Evolutionary conservation across 2,329 filamentous ascomycete genomes (phyloP).

Genomic region (Byssothecium circinans): DNA sequence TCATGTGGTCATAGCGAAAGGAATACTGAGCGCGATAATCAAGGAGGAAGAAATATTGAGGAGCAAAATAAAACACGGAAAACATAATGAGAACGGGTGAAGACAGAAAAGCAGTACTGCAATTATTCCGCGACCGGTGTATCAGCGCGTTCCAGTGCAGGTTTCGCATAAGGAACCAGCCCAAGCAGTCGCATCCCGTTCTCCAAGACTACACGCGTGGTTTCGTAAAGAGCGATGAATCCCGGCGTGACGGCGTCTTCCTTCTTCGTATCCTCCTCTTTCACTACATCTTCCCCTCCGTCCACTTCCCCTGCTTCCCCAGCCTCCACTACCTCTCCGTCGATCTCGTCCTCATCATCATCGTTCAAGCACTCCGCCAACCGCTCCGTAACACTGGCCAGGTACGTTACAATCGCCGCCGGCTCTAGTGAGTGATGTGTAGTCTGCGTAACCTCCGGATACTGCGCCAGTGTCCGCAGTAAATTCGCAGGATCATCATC

Average conservation of each 20-base stretch:
- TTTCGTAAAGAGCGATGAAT: slow-evolving; percentile 27
- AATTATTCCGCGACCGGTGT: slow-evolving; percentile 24
- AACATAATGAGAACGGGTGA: neutral
- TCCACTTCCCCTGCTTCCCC: neutral
- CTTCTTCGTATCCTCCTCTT: neutral
- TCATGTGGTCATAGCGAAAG: too few relatives aligned
- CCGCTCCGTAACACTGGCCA: slow-evolving; percentile 29
- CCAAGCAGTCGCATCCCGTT: slow-evolving; percentile 37
- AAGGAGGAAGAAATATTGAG: too few relatives aligned
- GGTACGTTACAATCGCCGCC: slow-evolving; percentile 29
- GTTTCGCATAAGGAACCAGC: slow-evolving; percentile 16
- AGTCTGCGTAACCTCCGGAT: slow-evolving; percentile 31
- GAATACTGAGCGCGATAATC: too few relatives aligned
- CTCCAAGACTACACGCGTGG: slow-evolving; percentile 30
- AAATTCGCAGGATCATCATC: slow-evolving; percentile 31
- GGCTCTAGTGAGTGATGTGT: slow-evolving; percentile 32
- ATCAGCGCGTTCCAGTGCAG: slow-evolving; percentile 24
- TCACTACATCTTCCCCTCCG: neutral
- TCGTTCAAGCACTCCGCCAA: slow-evolving; percentile 24
- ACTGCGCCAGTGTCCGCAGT: slow-evolving; percentile 32
- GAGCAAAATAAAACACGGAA: too few relatives aligned
- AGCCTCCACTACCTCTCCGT: neutral
- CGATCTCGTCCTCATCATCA: slow-evolving; percentile 17
- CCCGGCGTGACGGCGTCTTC: slow-evolving; percentile 16
- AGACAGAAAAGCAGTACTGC: neutral